phyloP scores from a whole-genome alignment of 805 yeast species.

The Candida insectorum region DNA sequence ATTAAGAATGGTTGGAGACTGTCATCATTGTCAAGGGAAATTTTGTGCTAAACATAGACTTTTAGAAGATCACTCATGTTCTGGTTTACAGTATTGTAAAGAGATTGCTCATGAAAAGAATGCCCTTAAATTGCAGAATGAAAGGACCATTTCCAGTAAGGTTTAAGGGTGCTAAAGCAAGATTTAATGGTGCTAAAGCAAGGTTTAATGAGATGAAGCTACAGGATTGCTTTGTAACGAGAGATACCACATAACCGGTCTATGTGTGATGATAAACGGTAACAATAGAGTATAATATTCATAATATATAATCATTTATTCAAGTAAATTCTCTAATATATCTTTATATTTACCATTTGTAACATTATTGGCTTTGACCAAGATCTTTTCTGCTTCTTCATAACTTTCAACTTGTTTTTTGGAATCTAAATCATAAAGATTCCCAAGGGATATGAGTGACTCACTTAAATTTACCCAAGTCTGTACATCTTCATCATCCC shows the following conservation, averaged over 20 bases:
- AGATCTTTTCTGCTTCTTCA: conserved; percentile 61
- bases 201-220: too few species aligned
- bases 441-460: conserved; percentile 76
- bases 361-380: conserved; percentile 73
- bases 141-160: conserved; percentile 59
- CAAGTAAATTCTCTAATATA: conserved; percentile 50
- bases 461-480: conserved; percentile 85
- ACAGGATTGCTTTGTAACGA: too few species aligned
- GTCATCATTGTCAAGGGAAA: conserved; percentile 79
- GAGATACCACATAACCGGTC: too few species aligned
- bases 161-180: too few species aligned
- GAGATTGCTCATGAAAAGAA: conserved; percentile 80
- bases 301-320: background rate
- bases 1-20: conserved; percentile 71
- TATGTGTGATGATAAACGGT: too few species aligned
- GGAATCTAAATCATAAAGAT: conserved; percentile 62
- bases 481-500: conserved; percentile 54
- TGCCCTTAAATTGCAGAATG: conserved; percentile 77
- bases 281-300: background rate
- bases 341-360: conserved; percentile 73
- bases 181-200: too few species aligned
- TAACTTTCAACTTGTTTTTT: conserved; percentile 67
- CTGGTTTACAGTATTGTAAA: conserved; percentile 75
- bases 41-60: conserved; percentile 85
- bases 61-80: conserved; percentile 79